Conservation (phyloP, 345 rosid species). For the Cochlearia excelsa region DNA sequence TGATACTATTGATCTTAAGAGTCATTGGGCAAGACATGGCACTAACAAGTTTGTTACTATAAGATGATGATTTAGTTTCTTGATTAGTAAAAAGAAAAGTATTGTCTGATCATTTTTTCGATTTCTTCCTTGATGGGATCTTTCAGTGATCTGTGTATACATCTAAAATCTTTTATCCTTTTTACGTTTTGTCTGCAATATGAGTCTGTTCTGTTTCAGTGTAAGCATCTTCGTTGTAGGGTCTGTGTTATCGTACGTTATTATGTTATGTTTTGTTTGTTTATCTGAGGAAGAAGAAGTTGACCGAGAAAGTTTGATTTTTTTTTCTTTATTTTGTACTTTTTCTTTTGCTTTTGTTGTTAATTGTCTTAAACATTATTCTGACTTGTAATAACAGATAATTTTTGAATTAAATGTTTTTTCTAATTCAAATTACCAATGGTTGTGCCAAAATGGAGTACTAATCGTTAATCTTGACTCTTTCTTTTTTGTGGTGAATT, state of each 20-base stretch:
- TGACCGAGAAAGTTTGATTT: no score
- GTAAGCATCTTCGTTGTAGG: conserved; percentile 17
- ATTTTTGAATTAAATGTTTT: background rate
- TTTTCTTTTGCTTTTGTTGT: no score
- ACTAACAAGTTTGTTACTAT: conserved; percentile 98
- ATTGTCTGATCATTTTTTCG: background rate
- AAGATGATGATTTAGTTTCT: conserved; percentile 53
- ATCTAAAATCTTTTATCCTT: conserved; percentile 26
- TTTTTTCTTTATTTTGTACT: background rate
- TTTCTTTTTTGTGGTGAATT: no score
- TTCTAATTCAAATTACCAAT: background rate
- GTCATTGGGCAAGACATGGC: conserved; percentile 98
- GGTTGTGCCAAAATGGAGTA: background rate
- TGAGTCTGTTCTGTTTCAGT: conserved; percentile 21
- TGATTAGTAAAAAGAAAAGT: background rate
- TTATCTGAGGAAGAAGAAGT: background rate
- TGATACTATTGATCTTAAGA: conserved; percentile 85
- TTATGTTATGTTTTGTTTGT: conserved; percentile 3
- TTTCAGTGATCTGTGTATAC: conserved; percentile 29
- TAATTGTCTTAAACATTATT: background rate
- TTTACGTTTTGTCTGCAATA: conserved; percentile 13
- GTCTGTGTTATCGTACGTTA: conserved; percentile 4
- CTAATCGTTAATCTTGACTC: no score
- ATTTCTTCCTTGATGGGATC: conserved; percentile 14
- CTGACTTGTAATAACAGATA: background rate